Evolutionary conservation across 768 basidiomycete species (phyloP).

Genomic region (Leucocoprinus birnbaumii): DNA sequence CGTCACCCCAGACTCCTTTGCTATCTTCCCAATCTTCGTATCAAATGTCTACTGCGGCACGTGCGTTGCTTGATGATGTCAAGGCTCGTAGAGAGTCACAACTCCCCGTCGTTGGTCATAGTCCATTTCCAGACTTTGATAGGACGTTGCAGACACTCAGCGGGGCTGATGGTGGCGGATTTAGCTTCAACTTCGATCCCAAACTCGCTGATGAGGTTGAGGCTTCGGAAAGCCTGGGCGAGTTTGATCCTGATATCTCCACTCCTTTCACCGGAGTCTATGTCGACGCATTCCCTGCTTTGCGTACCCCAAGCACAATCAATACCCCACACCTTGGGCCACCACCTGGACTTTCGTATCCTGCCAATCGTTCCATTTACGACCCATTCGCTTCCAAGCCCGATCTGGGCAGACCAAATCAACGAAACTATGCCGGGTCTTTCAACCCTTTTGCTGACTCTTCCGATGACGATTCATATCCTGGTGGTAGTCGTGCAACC

Average conservation of each 20-base stretch:
- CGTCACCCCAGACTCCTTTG: conserved; percentile 48
- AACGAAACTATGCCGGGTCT: conserved; percentile 61
- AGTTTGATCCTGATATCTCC: conserved; percentile 49
- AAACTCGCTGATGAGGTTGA: conserved; percentile 57
- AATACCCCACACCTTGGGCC: conserved; percentile 29
- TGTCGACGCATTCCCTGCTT: conserved; percentile 66
- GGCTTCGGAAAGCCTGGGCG: conserved; percentile 37
- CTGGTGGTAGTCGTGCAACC: conserved; percentile 28
- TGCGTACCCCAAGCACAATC: conserved; percentile 35
- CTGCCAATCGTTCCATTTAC: conserved; percentile 50
- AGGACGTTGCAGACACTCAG: conserved; percentile 74
- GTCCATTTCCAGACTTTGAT: conserved; percentile 88
- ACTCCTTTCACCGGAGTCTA: conserved; percentile 65
- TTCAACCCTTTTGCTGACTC: conserved; percentile 80
- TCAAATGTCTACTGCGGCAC: conserved; percentile 85
- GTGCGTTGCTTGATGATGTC: conserved; percentile 82
- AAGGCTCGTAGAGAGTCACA: conserved; percentile 68
- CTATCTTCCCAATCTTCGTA: conserved; percentile 63
- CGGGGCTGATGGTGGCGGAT: conserved; percentile 63
- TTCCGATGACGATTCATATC: conserved; percentile 37
- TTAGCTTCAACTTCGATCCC: conserved; percentile 86
- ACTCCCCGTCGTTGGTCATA: conserved; percentile 35
- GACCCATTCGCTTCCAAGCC: conserved; percentile 32
- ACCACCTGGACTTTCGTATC: conserved; percentile 54
- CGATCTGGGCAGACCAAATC: conserved; percentile 27